phyloP scores from a whole-genome alignment of 2,329 filamentous ascomycete species.

The Colletotrichum tofieldiae region DNA sequence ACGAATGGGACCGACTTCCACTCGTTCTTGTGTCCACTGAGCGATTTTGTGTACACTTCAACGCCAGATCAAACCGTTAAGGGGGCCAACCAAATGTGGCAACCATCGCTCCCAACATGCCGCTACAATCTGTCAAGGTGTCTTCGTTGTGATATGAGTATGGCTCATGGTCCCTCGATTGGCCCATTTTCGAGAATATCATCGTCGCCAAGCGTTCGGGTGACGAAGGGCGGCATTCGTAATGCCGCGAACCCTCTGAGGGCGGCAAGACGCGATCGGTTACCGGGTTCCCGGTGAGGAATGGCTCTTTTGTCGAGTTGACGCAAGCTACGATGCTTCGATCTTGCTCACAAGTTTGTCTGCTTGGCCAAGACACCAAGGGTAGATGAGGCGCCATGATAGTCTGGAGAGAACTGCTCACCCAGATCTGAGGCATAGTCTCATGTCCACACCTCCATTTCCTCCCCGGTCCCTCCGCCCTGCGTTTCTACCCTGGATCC shows the following conservation, averaged over 20 bases:
- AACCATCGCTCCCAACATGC: neutral
- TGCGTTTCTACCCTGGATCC: neutral
- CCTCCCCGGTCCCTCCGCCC: neutral
- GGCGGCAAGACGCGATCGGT: neutral
- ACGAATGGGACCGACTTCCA: neutral
- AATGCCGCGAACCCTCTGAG: neutral
- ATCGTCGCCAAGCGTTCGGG: neutral
- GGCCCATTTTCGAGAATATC: neutral
- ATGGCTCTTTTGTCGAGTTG: neutral
- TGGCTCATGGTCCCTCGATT: neutral
- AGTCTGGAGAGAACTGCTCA: neutral
- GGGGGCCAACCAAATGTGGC: neutral
- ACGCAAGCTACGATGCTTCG: neutral
- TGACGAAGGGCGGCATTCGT: neutral
- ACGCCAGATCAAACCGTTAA: neutral
- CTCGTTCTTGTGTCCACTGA: neutral
- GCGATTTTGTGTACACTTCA: neutral
- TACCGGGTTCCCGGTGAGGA: constrained; percentile 22
- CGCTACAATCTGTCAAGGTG: neutral
- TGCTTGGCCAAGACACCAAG: constrained; percentile 4
- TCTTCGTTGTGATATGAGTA: neutral
- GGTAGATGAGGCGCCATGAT: constrained; percentile 5
- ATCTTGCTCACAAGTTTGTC: neutral
- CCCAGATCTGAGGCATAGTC: neutral
- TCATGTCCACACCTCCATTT: constrained; percentile 1